A percentile compares a stretch with the other conserved stretches of the same genome.
phyloP scores from a whole-genome alignment of 805 yeast species.

The Wickerhamomyces pijperi region DNA sequence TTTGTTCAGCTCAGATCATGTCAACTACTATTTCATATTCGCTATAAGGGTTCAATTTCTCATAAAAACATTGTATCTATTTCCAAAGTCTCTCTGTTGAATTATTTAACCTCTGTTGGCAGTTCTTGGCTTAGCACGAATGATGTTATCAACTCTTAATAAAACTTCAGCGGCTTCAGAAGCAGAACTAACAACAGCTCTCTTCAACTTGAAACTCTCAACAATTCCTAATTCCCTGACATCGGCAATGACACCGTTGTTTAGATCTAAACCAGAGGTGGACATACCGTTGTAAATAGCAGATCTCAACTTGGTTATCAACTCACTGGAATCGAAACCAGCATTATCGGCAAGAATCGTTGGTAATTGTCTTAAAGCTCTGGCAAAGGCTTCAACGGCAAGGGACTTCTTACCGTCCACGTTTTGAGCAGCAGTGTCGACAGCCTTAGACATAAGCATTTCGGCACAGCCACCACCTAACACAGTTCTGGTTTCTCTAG shows the following conservation, averaged over 20 bases:
- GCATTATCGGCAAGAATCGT: slow-evolving; percentile 95
- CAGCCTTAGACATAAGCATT: slow-evolving; percentile 96
- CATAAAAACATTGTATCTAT: too few species aligned
- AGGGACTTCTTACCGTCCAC: slow-evolving; percentile 87
- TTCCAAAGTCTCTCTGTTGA: too few species aligned
- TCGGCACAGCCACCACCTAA: slow-evolving; percentile 81
- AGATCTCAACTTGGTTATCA: slow-evolving; percentile 82
- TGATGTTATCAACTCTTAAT: slow-evolving; percentile 90
- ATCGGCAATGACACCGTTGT: slow-evolving; percentile 77
- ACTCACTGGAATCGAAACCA: slow-evolving; percentile 87
- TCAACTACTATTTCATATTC: too few species aligned
- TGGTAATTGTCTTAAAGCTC: slow-evolving; percentile 90
- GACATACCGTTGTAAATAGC: slow-evolving; percentile 79
- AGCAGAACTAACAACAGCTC: slow-evolving; percentile 89
- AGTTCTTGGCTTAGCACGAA: slow-evolving; percentile 94
- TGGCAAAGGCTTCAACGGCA: slow-evolving; percentile 91
- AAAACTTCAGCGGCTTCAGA: slow-evolving; percentile 97
- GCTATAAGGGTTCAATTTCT: too few species aligned
- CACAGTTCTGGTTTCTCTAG: slow-evolving; percentile 79
- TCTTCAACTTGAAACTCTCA: slow-evolving; percentile 84
- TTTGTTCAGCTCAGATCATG: too few species aligned
- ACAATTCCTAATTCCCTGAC: slow-evolving; percentile 91
- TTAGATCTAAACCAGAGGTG: slow-evolving; percentile 84
- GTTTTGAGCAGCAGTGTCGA: slow-evolving; percentile 92
- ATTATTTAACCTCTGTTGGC: slow-evolving; percentile 63